Percentiles rank a stretch among this genome's conserved stretches.
These are phyloP conservation scores for Karstenula rhodostoma DNA, from an alignment of 2,329 filamentous ascomycete genomes.

Conservation along the genomic window DNA sequence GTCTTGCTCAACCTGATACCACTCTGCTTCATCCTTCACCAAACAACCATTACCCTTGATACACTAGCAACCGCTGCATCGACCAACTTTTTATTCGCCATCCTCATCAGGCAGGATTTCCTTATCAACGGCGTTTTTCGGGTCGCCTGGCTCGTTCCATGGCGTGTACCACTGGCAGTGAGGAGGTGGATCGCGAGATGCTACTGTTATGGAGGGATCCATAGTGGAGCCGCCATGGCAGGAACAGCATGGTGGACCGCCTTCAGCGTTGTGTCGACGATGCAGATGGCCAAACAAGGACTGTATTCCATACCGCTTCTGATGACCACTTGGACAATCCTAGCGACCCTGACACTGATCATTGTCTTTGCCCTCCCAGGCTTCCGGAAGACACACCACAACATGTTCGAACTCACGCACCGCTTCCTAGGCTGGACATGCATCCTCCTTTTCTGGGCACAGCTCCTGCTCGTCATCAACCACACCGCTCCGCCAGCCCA, in stretches of 20 bases:
- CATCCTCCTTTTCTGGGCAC: constrained; percentile 39
- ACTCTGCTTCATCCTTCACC: constrained; percentile 24
- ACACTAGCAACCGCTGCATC: constrained; percentile 40
- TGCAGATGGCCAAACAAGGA: constrained; percentile 27
- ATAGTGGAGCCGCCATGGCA: constrained; percentile 42
- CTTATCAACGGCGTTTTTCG: constrained; percentile 41
- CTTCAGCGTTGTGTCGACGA: constrained; percentile 46
- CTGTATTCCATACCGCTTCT: constrained; percentile 24
- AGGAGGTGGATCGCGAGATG: constrained; percentile 35
- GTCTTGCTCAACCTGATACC: constrained; percentile 50
- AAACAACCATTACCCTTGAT: constrained; percentile 13
- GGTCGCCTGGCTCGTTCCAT: constrained; percentile 41
- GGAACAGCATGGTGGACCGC: constrained; percentile 54
- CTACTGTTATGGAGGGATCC: constrained; percentile 46
- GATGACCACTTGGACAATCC: constrained; percentile 30
- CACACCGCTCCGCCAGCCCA: neutral
- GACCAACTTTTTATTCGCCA: constrained; percentile 42
- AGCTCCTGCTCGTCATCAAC: constrained; percentile 30
- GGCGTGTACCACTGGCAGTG: constrained; percentile 32
- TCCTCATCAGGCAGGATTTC: constrained; percentile 44
- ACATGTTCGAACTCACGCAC: constrained; percentile 46
- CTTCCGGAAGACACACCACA: constrained; percentile 36
- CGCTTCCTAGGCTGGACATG: constrained; percentile 46
- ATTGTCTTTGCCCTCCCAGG: constrained; percentile 34
- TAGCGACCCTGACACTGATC: constrained; percentile 33